phyloP scores from a whole-genome alignment of 169 alveolate genomes.

The Besnoitia besnoiti region DNA sequence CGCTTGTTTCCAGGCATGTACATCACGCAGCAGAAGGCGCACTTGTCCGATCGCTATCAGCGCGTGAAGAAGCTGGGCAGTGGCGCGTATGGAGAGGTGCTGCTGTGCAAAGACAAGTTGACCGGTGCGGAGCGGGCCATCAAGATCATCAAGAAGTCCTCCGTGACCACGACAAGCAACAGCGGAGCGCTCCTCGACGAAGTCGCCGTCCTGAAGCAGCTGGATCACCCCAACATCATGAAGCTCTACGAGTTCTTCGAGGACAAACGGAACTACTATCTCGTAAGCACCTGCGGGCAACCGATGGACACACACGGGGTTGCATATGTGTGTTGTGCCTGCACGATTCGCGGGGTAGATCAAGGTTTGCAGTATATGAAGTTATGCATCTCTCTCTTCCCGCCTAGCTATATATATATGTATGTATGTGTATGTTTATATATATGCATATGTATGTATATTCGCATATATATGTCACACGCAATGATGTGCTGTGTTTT shows the following conservation, averaged over 20 bases:
- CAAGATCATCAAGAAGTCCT: conserved; percentile 87
- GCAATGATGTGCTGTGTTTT: background rate
- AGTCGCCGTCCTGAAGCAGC: conserved; percentile 84
- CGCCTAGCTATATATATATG: background rate
- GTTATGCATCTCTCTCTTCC: too few relatives aligned
- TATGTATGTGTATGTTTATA: background rate
- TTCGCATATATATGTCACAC: background rate
- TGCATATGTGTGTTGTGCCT: too few relatives aligned
- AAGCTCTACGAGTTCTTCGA: conserved; percentile 90
- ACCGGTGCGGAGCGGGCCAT: conserved; percentile 88
- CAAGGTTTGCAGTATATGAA: too few relatives aligned
- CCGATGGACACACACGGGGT: too few relatives aligned
- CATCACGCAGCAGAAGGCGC: conserved; percentile 71
- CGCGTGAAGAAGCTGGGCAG: conserved; percentile 88
- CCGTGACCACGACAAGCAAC: conserved; percentile 82
- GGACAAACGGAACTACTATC: conserved; percentile 84
- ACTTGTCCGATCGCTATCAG: conserved; percentile 81
- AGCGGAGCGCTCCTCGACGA: conserved; percentile 85
- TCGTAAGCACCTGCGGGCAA: conserved; percentile 91
- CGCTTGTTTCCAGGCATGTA: conserved; percentile 57
- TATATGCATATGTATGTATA: background rate
- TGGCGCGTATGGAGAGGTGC: conserved; percentile 93
- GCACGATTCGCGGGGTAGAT: too few relatives aligned
- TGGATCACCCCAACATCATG: conserved; percentile 92
- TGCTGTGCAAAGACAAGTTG: conserved; percentile 75